These are phyloP conservation scores for Botrytis sinoallii DNA, from an alignment of 2,329 filamentous ascomycete genomes.

Conservation along the genomic window DNA sequence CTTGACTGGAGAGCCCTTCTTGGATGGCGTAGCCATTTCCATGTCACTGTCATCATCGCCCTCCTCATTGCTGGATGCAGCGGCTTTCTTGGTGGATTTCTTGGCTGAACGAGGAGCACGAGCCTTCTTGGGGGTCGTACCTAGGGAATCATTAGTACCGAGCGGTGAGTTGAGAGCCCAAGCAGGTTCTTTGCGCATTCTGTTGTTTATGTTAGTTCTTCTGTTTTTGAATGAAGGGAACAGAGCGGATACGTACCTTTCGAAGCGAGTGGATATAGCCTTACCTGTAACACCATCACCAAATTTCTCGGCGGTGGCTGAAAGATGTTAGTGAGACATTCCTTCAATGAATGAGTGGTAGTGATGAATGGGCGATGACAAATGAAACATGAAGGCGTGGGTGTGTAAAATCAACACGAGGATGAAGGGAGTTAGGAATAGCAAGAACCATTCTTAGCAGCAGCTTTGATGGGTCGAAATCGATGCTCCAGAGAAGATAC, in stretches of 20 bases:
- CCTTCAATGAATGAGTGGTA: constrained; percentile 19
- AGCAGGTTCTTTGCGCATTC: constrained; percentile 27
- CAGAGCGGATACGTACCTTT: constrained; percentile 21
- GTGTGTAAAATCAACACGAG: background rate
- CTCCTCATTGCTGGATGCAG: constrained; percentile 5
- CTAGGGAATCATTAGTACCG: constrained; percentile 22
- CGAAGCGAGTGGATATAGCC: constrained; percentile 33
- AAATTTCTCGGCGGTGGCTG: constrained; percentile 33
- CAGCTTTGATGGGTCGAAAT: constrained; percentile 35
- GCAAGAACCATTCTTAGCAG: constrained; percentile 22
- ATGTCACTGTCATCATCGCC: constrained; percentile 21
- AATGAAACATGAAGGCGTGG: constrained; percentile 18
- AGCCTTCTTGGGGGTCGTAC: constrained; percentile 10
- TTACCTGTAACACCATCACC: constrained; percentile 34
- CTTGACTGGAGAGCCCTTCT: constrained; percentile 25
- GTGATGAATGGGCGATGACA: constrained; percentile 14
- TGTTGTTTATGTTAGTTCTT: background rate
- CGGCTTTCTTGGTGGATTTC: constrained; percentile 11
- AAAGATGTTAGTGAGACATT: constrained; percentile 31
- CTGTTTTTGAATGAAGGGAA: background rate
- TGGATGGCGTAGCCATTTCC: constrained; percentile 18
- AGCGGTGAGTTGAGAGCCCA: constrained; percentile 26
- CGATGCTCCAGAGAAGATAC: constrained; percentile 31
- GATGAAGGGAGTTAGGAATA: background rate
- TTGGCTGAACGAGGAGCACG: background rate